Base-by-base conservation (phyloP, 306 rosid species). In the Rosa persica region DNA sequence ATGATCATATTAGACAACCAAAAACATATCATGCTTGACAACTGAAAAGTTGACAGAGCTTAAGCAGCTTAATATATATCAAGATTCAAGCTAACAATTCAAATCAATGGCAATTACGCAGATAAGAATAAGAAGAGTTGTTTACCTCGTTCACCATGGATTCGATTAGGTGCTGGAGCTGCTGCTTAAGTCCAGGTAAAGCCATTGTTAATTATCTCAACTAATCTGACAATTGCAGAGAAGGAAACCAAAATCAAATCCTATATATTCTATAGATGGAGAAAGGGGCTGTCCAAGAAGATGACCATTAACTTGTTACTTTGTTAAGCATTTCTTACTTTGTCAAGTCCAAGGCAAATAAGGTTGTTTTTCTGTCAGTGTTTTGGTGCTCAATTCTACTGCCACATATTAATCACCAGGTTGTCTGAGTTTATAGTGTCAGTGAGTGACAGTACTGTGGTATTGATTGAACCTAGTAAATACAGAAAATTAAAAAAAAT, bases 131-230 rank as follows among this genome's bases (percentile, higher is more conserved):
- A 30, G 44, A 22, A 23, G 12, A 25, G 20, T 6, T 20, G 30
- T 3, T 40, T 61, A 74, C 83, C 82, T 83, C 62, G 1, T 48
- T 38, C 62, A 73, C 54, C 78, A 74, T 78, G 64, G 74, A 83
- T 27, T 69, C 57, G 40, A 74, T 55, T 0, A 48, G 47, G 48
- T 46, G 36, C 40, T 83, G 74, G 74, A 68, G 72, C 22, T 78
- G 73, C 65, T 47, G 40, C 67, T 69, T 48, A 22, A 40, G 20
- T 49, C n/a, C 46, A 27, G 80, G 39, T 64, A 78, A 68, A 0
- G 19, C 69, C 70, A 74, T 83, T 36, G 60, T 67, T 55, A 8
- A 36, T 4, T 36, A 12, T 19, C 25, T 6, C 25, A 66, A 15
- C 7, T 6, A 66, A 38, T 17, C 11, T 15, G 43, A 9, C 5